Base-by-base conservation (phyloP, 305 asterid genomes). In the Plantago lanceolata region DNA sequence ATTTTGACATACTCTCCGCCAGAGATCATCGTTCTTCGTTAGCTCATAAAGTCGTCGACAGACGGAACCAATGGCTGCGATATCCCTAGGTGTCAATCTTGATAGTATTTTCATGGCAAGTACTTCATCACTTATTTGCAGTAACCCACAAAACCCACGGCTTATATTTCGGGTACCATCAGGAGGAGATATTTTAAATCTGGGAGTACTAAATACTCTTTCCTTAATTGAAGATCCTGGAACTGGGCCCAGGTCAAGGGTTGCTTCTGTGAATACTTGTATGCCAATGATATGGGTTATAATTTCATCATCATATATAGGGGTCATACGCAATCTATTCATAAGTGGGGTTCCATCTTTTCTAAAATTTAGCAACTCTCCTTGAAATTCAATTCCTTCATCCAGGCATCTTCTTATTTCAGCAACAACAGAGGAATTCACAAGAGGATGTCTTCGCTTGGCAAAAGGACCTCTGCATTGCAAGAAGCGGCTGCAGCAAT, bases 1-100 rank as follows among this genome's bases (percentile, higher is more conserved):
- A 73, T 87, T 90, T 73, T 90, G 96, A 68, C 94, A 85, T 64
- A 90, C 95, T 86, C 81, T 82, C 48, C 85, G 78, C 97, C 96
- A 87, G 19, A 90, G 80, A 64, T 90, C 92, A 75, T 90, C 97
- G 57, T 84, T 80, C 69, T 72, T 87, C 40, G 96, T 84, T 63
- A 85, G 63, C 77, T 82, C 92, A 76, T 87, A 85, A 58, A 87
- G 64, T 47, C 82, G 71, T 59, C 62, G 76, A 75, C 93, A 87
- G 18, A 85, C 97, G 52, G 95, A 90, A 62, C 89, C 90, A 69
- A 90, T 61, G 31, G 95, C 82, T 11, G 95, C 95, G 71, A 87
- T 87, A 71, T 90, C 95, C 76, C 90, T 81, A n/a, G 97, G 95
- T 68, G 89, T 82, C 71, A 90, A 71, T 43, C 53, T 82, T 19